Base-by-base conservation (phyloP, 139 green algal species). In the Auxenochlorella protothecoides region DNA sequence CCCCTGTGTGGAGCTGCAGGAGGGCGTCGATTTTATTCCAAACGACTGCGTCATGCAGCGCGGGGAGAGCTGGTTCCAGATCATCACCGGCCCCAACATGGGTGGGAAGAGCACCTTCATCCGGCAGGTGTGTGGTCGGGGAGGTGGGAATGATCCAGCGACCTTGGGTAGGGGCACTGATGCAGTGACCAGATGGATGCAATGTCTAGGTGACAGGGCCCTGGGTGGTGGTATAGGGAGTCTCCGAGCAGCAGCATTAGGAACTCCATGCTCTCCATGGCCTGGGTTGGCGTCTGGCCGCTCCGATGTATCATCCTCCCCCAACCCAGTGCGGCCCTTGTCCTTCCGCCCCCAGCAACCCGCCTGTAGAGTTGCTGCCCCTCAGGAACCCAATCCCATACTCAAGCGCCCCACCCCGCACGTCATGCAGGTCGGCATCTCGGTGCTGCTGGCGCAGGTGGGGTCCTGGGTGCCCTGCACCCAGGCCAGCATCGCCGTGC, bases 1-100 rank as follows among this genome's bases (percentile, higher is more conserved):
- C 79, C 93, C 94, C 7, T 93, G 87, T 76, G 86, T 99, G 65
- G 94, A 99, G 83, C 90, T 85, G 55, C 92, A 97, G 82, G 88
- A 95, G 13, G 88, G 85, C 12, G 85, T 96, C 53, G 77, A 84
- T 52, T 96, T 96, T 73, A 91, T 97, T 27, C 66, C 86, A 55
- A 97, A 97, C 74, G 84, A 94, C 80, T 90, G 83, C 75, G 57
- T 72, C 14, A 75, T 62, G 74, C 54, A 68, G 57, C 80, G 78
- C 12, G 91, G 87, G 8, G 68, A 85, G 65, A 85, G 70, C 72
- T 98, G 92, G 92, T 97, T 98, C 83, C 64, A 78, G 72, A 85
- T 99, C 80, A 96, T 99, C 78, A 98, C 95, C 0, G 95, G 94
- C 5, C 94, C 94, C n/a, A 99, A 99, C 89, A 99, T 99, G 94